Evolutionary conservation across 2,329 filamentous ascomycete genomes (phyloP), one percentile per base, ranked within the genome.

Genomic region (Pseudocercospora fijiensis): DNA sequence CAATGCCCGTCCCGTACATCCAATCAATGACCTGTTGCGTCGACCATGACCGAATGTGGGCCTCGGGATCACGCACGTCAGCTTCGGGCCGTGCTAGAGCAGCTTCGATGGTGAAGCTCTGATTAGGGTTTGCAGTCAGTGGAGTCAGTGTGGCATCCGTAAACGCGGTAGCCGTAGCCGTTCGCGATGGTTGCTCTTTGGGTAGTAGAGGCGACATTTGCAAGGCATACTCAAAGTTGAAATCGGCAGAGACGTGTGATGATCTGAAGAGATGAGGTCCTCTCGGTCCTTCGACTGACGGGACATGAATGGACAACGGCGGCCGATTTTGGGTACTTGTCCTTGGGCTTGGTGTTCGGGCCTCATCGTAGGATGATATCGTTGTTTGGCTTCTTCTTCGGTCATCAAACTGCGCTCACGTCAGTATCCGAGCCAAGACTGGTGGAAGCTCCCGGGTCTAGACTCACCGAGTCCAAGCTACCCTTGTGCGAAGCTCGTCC

Each of bases 241-340:
- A 81, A 63, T 84, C 81, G 71, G 81, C 73, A 58, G 87, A 84
- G 30, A 85, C 83, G 63, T 86, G 83, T 20, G 90, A 92, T 64
- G 84, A 84, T 69, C 90, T n/a, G 78, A 96, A 96, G 16, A 96
- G 84, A 78, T 96, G 93, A 9, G 93, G 93, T 1, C 93, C 93
- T 69, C 85, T 85, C 1, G 93, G 93, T 0, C 93, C 93, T 74
- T 92, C 85, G 6, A 94, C 87, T 30, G 88, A 83, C 76, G 89
- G 89, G 64, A 76, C 87, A 22, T 87, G 84, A 68, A 88, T 84
- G 57, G 86, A 82, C 72, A 88, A 91, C 27, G 56, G 26, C 26
- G 64, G 82, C 81, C 66, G 83, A 82, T 83, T 83, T 65, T 86
- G 84, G 67, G 85, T 82, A 43, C 71, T 73, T 18, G 64, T 69